Percentiles rank a stretch among this genome's conserved stretches.
Evolutionary conservation across 495 filamentous ascomycete genomes (phyloP).

Genomic region (Penicillium bovifimosum): DNA sequence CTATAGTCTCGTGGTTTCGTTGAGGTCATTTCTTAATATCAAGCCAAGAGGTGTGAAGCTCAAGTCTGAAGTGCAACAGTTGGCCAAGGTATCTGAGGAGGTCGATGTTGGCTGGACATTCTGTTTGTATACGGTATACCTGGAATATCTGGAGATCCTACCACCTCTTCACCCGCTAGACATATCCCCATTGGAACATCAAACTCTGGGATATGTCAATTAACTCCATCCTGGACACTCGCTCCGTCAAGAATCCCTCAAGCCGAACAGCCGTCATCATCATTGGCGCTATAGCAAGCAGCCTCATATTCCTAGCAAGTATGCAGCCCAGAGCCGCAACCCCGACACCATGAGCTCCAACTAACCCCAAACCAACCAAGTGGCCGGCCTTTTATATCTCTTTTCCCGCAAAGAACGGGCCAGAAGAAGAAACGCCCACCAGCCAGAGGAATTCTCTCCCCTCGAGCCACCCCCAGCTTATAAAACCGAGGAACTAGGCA

Average conservation of each 20-base stretch:
- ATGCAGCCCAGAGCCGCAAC: constrained; percentile 3
- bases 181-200: not conserved
- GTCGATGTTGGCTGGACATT: not conserved
- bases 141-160: not conserved
- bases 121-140: not conserved
- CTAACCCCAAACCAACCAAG: constrained; percentile 8
- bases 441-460: constrained; percentile 2
- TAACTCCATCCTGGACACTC: constrained; percentile 1
- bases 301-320: constrained; percentile 18
- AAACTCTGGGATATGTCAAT: not conserved
- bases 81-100: not conserved
- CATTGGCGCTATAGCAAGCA: constrained; percentile 11
- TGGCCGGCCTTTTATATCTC: constrained; percentile 19
- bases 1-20: constrained; percentile 5
- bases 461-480: constrained; percentile 17
- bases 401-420: constrained; percentile 29
- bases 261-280: constrained; percentile 1
- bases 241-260: constrained; percentile 7
- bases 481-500: constrained; percentile 10
- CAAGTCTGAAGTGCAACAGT: not conserved
- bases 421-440: constrained; percentile 17
- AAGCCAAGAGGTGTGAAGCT: not conserved
- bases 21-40: not conserved
- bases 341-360: not conserved
- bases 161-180: not conserved